Evolutionary conservation across 2,329 filamentous ascomycete species (phyloP), one percentile per base, ranked within the genome.

Genomic region (Myriosclerotinia scirpicola): DNA sequence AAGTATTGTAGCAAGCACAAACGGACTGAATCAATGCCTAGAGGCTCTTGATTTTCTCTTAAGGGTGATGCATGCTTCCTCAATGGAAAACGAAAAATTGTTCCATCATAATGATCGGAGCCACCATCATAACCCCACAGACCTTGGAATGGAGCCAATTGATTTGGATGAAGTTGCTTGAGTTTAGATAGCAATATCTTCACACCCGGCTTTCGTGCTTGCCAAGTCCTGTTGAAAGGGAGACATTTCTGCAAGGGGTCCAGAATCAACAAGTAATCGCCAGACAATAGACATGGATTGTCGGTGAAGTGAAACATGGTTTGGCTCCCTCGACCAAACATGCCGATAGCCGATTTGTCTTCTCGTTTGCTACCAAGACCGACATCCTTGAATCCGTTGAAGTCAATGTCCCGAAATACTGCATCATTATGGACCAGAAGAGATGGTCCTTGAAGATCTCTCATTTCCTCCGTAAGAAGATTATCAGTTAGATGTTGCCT

Each of bases 221-320:
- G 70, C 34, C 63, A 65, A 38, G 61, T 54, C 15, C 65, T 48
- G 40, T 70, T 70, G 17, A 60, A 64, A 1, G 73, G 73, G 8
- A 77, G 62, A n/a, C 67, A 53, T 17, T 69, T 14, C 67, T 72
- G 73, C 30, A 74, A 73, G 2, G 75, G 74, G 64, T 78, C 77
- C 1, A 78, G 70, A 26, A 78, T 76, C 9, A 78, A 64, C n/a
- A 76, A 70, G 40, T 59, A 76, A 15, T 72, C 68, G 5, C 75
- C 75, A 0, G 76, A 76, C 20, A 78, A 63, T 15, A 78, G 71
- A 70, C 76, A 75, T 6, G 77, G 77, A 48, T 74, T 72, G 54
- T 76, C 75, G 17, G 76, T 77, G 68, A 73, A 78, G 60, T 78
- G 77, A 67, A 75, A 78, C 76, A 78, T 78, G 4, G 75, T 78